A percentile compares a stretch with the other conserved stretches of the same genome.
Conservation (phyloP, 1,139 yeast species). For the Debaryomyces coudertii region DNA sequence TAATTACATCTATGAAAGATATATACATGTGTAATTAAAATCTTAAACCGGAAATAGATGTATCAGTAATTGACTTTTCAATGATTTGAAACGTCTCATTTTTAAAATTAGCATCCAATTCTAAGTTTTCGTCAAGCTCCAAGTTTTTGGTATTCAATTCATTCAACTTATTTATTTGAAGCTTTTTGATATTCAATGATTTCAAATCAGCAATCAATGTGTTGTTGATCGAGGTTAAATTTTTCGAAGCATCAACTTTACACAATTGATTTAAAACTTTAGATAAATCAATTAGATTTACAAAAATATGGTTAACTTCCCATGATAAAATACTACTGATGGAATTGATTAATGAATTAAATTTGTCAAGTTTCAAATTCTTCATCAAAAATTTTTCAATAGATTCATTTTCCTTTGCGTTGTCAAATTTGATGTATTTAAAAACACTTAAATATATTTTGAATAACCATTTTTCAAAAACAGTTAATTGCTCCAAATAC, state of each 20-base stretch:
- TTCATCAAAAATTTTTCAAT: slow-evolving; percentile 33
- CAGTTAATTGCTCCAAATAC: slow-evolving; percentile 16
- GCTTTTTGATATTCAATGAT: slow-evolving; percentile 16
- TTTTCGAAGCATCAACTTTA: slow-evolving; percentile 5
- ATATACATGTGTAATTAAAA: slow-evolving; percentile 10
- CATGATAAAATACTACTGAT: slow-evolving; percentile 19
- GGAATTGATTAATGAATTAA: slow-evolving; percentile 20
- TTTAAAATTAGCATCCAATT: slow-evolving; percentile 12
- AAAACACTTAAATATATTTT: slow-evolving; percentile 30
- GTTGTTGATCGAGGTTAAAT: neutral
- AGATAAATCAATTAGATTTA: slow-evolving; percentile 30
- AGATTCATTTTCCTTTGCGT: slow-evolving; percentile 31
- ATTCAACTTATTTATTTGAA: slow-evolving; percentile 21
- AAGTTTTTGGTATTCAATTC: slow-evolving; percentile 14
- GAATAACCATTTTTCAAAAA: slow-evolving; percentile 27
- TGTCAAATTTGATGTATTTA: slow-evolving; percentile 27
- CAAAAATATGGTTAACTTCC: slow-evolving; percentile 28
- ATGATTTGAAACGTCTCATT: slow-evolving; percentile 17
- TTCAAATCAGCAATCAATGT: slow-evolving; percentile 19
- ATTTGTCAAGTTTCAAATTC: slow-evolving; percentile 33
- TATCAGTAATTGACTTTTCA: slow-evolving; percentile 21
- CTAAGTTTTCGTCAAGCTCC: slow-evolving; percentile 14
- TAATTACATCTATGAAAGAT: slow-evolving; percentile 3
- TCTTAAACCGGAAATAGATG: slow-evolving; percentile 18
- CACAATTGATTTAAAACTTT: slow-evolving; percentile 21